Base-by-base conservation (phyloP, 2,329 filamentous ascomycete species). In the Hypomyces perniciosus region DNA sequence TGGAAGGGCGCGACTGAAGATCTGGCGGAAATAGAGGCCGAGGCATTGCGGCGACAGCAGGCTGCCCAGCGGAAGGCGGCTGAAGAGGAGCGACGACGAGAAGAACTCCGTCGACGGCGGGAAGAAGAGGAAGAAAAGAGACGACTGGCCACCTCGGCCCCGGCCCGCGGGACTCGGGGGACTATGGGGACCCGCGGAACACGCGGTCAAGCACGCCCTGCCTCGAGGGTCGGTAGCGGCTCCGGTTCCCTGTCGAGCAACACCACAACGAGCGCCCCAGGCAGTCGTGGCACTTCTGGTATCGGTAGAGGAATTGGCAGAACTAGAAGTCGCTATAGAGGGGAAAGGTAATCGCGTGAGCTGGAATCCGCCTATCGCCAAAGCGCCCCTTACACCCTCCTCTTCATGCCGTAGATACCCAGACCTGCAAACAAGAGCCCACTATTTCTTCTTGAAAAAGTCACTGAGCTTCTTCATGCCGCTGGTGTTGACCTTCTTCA, bases 401-500 rank as follows among this genome's bases (percentile, higher is more conserved):
- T 46, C 35, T 43, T 57, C 31, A 56, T 44, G 40, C 33, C 51
- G 45, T 57, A 65, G 61, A 65, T 67, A 65, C 64, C 65, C 64
- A 60, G 54, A 37, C 27, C 9, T n/a, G 44, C 37, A 38, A 29
- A 28, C 46, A 43, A 41, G 33, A 31, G n/a, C 12, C 37, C 31
- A 41, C 58, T 57, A 61, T 55, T 79, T 80, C 71, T 92, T 95
- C 54, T 83, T 83, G 68, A 99, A 99, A 71, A 99, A 99, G 55
- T 85, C 81, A 65, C 88, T 96, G 80, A 99, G 80, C 75, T 97
- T 99, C 78, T 88, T 93, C 93, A 99, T 99, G 1, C 93, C 93
- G 26, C 72, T 81, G 0, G 86, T 91, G 69, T 97, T 88, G 44
- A 91, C 92, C 72, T 97, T 99, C 66, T 87, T 87, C 62, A 99